These are phyloP conservation scores for Lentinula aciculospora DNA, from an alignment of 768 basidiomycete species.

Conservation along the genomic window DNA sequence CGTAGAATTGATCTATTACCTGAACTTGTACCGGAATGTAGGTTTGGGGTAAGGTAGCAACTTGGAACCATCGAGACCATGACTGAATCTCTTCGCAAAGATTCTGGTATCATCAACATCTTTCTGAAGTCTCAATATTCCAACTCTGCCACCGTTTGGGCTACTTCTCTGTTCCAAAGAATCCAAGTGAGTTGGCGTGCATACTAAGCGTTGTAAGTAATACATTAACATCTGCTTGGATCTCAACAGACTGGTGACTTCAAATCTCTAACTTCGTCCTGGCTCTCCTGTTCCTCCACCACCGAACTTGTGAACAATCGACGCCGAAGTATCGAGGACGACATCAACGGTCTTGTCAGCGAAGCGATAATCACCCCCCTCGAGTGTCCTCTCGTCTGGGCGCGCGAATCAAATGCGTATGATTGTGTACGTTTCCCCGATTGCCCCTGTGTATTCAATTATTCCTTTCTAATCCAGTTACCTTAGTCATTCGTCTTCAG, in stretches of 20 bases:
- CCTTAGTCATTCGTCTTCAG: conserved; percentile 35
- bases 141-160: conserved; percentile 32
- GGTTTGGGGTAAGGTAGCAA: conserved; percentile 28
- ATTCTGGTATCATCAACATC: conserved; percentile 34
- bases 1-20: not conserved
- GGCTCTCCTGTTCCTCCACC: conserved; percentile 36
- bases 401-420: conserved; percentile 36
- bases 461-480: no score
- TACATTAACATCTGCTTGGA: no score
- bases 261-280: conserved; percentile 20
- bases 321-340: conserved; percentile 23
- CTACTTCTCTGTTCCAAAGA: conserved; percentile 28
- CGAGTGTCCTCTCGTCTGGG: conserved; percentile 43
- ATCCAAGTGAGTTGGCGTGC: conserved; percentile 29
- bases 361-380: conserved; percentile 30
- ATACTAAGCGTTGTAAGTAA: no score
- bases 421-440: conserved; percentile 27
- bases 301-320: conserved; percentile 19
- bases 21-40: conserved; percentile 9
- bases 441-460: no score
- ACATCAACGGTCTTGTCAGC: conserved; percentile 22
- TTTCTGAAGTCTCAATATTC: conserved; percentile 27
- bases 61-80: no score
- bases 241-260: conserved; percentile 25
- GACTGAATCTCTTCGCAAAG: conserved; percentile 15